phyloP scores from a whole-genome alignment of 345 rosid species.

The Citrus inodora region DNA sequence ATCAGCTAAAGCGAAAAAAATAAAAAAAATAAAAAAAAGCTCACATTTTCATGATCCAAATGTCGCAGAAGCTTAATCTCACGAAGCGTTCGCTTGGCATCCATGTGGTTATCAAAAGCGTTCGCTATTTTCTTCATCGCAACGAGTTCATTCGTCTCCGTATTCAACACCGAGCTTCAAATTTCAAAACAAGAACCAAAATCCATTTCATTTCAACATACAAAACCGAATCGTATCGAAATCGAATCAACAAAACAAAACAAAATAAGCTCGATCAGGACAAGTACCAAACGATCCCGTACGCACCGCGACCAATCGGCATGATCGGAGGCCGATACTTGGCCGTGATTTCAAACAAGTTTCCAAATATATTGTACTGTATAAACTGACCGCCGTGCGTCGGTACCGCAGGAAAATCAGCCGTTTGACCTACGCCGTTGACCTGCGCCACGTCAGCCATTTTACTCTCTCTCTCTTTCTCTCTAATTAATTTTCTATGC shows the following conservation, averaged over 20 bases:
- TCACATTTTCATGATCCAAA: constrained; percentile 94
- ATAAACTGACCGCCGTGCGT: constrained; percentile 70
- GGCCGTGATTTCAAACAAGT: constrained; percentile 70
- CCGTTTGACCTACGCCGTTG: constrained; percentile 42
- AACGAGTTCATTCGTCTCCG: constrained; percentile 91
- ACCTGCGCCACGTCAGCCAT: constrained; percentile 34
- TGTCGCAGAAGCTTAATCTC: constrained; percentile 96
- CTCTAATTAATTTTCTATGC: constrained; percentile 2
- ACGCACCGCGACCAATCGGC: constrained; percentile 98
- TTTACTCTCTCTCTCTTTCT: neutral
- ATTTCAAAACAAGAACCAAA: constrained; percentile 27
- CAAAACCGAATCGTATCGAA: neutral
- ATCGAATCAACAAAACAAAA: neutral
- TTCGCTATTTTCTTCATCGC: constrained; percentile 96
- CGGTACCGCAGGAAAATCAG: constrained; percentile 69
- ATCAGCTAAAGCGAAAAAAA: neutral
- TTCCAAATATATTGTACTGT: constrained; percentile 80
- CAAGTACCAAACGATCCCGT: constrained; percentile 92
- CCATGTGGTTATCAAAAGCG: constrained; percentile 95
- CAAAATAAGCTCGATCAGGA: neutral
- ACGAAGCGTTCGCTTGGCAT: constrained; percentile 96
- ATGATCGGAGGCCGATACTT: constrained; percentile 90
- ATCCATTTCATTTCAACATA: neutral
- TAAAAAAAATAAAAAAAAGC: neutral
- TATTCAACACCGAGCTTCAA: constrained; percentile 81